A percentile compares a stretch with the other conserved stretches of the same genome.
Conservation (phyloP, 2,329 filamentous ascomycete species). For the Ceratocystis huliohia region DNA sequence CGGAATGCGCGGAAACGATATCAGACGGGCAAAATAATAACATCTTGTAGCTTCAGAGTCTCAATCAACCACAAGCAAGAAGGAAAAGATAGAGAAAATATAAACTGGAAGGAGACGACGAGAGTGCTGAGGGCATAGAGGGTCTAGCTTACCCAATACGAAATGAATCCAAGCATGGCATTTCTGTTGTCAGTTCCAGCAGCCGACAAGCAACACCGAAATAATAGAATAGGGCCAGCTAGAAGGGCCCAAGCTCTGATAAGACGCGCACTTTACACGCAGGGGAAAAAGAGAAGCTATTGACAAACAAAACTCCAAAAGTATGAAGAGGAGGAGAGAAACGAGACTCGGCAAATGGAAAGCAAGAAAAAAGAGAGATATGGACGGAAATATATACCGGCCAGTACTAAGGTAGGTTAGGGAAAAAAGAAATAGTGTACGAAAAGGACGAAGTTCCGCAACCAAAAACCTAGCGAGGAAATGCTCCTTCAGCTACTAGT, state of each 20-base stretch:
- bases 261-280: not conserved
- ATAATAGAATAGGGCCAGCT: not conserved
- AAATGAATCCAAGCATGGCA: conserved; percentile 18
- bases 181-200: not conserved
- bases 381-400: not conserved
- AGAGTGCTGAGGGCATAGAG: not conserved
- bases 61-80: not conserved
- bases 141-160: conserved; percentile 18
- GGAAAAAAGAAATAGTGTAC: not conserved
- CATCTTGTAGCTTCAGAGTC: not conserved
- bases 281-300: not conserved
- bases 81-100: not conserved
- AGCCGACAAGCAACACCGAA: not conserved
- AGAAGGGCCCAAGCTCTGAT: not conserved
- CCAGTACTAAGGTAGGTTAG: not conserved
- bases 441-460: not conserved
- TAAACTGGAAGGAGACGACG: not conserved
- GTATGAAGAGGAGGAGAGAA: not conserved
- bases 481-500: not conserved
- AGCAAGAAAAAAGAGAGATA: not conserved
- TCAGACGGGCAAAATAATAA: not conserved
- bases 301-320: not conserved
- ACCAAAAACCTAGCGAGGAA: not conserved
- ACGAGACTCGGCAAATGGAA: not conserved
- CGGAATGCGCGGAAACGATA: not conserved